A percentile compares a stretch with the other conserved stretches of the same genome.
phyloP scores from a whole-genome alignment of 2,329 filamentous ascomycete species.

The Scedosporium apiospermum region DNA sequence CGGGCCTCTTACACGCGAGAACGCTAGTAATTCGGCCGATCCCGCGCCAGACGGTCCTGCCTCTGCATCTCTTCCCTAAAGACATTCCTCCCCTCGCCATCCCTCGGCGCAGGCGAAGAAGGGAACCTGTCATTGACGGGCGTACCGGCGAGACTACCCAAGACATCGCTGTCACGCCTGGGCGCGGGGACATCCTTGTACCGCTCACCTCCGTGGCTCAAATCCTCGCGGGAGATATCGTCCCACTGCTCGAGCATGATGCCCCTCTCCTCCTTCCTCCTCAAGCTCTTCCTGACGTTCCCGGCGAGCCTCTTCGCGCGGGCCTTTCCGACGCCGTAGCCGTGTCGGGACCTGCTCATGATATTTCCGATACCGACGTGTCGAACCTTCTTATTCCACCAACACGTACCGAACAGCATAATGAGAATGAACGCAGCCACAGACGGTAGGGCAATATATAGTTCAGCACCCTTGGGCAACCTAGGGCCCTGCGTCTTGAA shows the following conservation, averaged over 20 bases:
- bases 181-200: not conserved
- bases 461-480: slow-evolving; percentile 26
- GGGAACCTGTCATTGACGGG: slow-evolving; percentile 33
- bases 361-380: slow-evolving; percentile 41
- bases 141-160: slow-evolving; percentile 23
- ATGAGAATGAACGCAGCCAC: slow-evolving; percentile 37
- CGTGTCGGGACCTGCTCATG: slow-evolving; percentile 34
- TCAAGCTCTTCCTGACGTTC: slow-evolving; percentile 9
- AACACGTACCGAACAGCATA: slow-evolving; percentile 42
- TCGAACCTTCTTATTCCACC: slow-evolving; percentile 46
- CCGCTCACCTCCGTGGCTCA: not conserved
- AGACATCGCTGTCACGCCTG: slow-evolving; percentile 33
- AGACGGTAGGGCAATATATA: slow-evolving; percentile 44
- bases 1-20: too few species aligned
- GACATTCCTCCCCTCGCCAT: slow-evolving; percentile 22
- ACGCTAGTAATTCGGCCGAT: slow-evolving; percentile 13
- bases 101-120: not conserved
- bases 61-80: slow-evolving; percentile 42
- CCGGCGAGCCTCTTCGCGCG: slow-evolving; percentile 23
- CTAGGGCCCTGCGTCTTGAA: slow-evolving; percentile 20
- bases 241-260: slow-evolving; percentile 9
- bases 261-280: slow-evolving; percentile 6
- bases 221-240: not conserved
- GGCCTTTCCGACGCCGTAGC: slow-evolving; percentile 32
- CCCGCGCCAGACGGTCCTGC: slow-evolving; percentile 30